These are phyloP conservation scores for Dillenia suffruticosa DNA, from an alignment of 164 flowering plant genomes.

Conservation along the genomic window DNA sequence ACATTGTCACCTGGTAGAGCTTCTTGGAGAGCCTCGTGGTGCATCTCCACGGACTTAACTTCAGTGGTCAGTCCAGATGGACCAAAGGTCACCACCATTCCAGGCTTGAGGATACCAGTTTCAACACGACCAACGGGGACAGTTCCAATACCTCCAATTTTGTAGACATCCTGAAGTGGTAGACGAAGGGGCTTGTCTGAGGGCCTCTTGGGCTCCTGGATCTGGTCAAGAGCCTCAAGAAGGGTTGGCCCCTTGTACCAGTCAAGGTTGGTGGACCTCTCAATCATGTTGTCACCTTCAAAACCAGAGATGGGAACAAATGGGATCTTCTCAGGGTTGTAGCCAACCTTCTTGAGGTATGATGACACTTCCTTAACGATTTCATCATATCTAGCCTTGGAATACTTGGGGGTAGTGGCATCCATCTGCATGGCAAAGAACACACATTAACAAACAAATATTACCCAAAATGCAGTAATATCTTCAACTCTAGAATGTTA, in stretches of 20 bases:
- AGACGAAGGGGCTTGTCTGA: no score
- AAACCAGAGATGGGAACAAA: no score
- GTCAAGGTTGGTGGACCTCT: conserved; percentile 9
- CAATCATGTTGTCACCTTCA: conserved; percentile 4
- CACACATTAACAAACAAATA: no score
- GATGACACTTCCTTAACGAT: neutral
- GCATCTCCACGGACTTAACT: conserved; percentile 25
- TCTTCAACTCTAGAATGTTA: no score
- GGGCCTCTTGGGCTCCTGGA: neutral
- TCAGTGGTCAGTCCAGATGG: conserved; percentile 26
- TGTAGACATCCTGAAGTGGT: neutral
- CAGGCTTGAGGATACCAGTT: conserved; percentile 17
- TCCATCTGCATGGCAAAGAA: no score
- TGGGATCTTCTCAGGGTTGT: conserved; percentile 19
- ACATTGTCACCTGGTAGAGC: neutral
- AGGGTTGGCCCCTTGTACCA: neutral
- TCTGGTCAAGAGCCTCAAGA: neutral
- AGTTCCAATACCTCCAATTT: conserved; percentile 3
- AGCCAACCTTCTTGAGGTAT: conserved; percentile 22
- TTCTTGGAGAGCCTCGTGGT: conserved; percentile 13
- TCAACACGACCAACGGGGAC: conserved; percentile 16
- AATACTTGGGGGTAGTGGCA: no score
- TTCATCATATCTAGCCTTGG: no score
- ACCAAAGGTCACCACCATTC: conserved; percentile 13
- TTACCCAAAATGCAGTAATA: no score